Evolutionary conservation across 345 rosid species (phyloP).

Genomic region (Ailanthus altissimus): DNA sequence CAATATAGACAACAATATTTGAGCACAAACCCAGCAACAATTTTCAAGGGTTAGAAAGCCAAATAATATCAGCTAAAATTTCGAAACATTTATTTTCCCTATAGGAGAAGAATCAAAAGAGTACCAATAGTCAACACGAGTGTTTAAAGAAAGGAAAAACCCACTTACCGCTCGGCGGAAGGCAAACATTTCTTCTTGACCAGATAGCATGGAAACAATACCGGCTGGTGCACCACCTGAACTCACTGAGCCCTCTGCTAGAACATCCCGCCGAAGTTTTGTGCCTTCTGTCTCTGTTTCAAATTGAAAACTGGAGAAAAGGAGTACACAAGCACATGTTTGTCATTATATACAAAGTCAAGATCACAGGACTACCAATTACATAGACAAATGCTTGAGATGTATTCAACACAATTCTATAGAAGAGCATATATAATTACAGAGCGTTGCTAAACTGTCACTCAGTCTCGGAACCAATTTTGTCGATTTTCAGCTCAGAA

Average conservation of each 20-base stretch:
- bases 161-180: constrained; percentile 82
- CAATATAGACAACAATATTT: background rate
- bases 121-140: background rate
- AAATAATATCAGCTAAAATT: background rate
- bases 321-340: constrained; percentile 10
- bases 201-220: constrained; percentile 74
- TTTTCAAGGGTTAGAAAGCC: no score
- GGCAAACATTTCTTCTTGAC: constrained; percentile 94
- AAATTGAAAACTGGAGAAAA: constrained; percentile 71
- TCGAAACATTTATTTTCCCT: background rate
- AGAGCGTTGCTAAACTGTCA: background rate
- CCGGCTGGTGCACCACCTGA: constrained; percentile 67
- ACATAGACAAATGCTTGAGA: background rate
- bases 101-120: background rate
- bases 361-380: background rate
- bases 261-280: constrained; percentile 76
- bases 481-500: background rate
- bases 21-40: background rate
- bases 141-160: constrained; percentile 14
- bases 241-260: constrained; percentile 69
- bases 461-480: background rate
- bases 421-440: background rate
- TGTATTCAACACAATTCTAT: background rate
- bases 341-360: background rate
- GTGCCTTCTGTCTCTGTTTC: constrained; percentile 84